Evolutionary conservation across 2,329 filamentous ascomycete genomes (phyloP).

Genomic region (Trichoderma arundinaceum): DNA sequence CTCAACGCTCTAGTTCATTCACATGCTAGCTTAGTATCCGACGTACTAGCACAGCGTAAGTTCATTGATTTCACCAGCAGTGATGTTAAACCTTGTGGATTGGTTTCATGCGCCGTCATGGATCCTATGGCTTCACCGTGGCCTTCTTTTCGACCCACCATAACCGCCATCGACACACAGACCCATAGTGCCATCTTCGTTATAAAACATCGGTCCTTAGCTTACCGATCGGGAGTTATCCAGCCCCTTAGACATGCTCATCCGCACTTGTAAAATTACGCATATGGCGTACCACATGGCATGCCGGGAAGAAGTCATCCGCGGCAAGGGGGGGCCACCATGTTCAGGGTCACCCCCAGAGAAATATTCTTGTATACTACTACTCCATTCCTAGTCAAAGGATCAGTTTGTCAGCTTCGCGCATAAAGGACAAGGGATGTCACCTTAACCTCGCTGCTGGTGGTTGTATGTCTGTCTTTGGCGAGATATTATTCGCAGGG

Average conservation of each 20-base stretch:
- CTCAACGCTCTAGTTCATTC: no score
- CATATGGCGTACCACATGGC: neutral
- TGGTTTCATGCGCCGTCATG: conserved; percentile 8
- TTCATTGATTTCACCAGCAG: neutral
- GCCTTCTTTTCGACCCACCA: conserved; percentile 2
- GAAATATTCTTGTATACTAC: neutral
- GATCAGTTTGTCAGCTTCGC: conserved; percentile 2
- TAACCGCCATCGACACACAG: conserved; percentile 17
- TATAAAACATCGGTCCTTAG: neutral
- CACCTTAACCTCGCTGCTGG: neutral
- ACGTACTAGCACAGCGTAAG: neutral
- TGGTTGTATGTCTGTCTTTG: neutral
- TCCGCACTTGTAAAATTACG: no score
- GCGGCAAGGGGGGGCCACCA: neutral
- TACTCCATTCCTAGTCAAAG: no score
- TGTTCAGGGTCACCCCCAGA: neutral
- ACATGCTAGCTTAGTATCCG: neutral
- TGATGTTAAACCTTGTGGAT: conserved; percentile 3
- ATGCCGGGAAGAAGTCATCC: conserved; percentile 5
- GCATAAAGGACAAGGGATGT: neutral
- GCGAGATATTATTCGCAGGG: neutral
- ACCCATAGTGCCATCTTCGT: conserved; percentile 4
- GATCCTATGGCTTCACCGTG: neutral
- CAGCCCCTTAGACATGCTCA: neutral
- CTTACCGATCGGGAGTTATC: neutral